phyloP scores from a whole-genome alignment of 805 yeast species.

The Metschnikowia koreensis region DNA sequence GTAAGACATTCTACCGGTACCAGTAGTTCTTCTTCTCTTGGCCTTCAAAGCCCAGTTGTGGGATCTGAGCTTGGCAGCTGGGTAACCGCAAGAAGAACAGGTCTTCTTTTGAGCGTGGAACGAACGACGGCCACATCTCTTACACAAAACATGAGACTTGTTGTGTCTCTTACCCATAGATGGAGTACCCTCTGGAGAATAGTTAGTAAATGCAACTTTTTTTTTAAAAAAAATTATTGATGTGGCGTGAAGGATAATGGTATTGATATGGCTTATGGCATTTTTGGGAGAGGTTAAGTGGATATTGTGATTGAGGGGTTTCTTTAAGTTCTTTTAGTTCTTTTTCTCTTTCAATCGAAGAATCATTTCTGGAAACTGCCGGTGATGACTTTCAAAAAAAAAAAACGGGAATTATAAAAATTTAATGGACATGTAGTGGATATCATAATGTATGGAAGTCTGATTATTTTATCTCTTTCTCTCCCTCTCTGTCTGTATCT shows the following conservation, averaged over 20 bases:
- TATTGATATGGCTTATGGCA: neutral
- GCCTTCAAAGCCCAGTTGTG: conserved; percentile 99
- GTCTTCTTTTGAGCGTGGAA: conserved; percentile 99
- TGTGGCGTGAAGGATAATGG: too few species aligned
- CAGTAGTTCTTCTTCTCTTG: conserved; percentile 99
- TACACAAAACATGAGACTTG: conserved; percentile 99
- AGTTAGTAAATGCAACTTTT: conserved; percentile 23
- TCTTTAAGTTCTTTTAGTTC: neutral
- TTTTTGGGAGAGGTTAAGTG: too few species aligned
- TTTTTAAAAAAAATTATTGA: neutral
- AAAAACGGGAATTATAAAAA: too few species aligned
- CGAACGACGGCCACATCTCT: conserved; percentile 98
- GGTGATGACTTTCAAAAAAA: too few species aligned
- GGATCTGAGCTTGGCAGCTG: conserved; percentile 98
- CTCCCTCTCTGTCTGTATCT: too few species aligned
- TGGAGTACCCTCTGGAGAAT: conserved; percentile 89
- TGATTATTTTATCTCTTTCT: too few species aligned
- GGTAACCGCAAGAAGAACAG: conserved; percentile 98
- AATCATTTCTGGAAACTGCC: too few species aligned
- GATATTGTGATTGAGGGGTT: too few species aligned
- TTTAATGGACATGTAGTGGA: too few species aligned
- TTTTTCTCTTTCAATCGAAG: too few species aligned
- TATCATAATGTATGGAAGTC: too few species aligned
- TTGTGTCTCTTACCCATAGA: conserved; percentile 99
- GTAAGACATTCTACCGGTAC: conserved; percentile 99